A percentile compares a stretch with the other conserved stretches of the same genome.
Conservation (phyloP, 768 basidiomycete genomes). For the Tulasnella sp. region DNA sequence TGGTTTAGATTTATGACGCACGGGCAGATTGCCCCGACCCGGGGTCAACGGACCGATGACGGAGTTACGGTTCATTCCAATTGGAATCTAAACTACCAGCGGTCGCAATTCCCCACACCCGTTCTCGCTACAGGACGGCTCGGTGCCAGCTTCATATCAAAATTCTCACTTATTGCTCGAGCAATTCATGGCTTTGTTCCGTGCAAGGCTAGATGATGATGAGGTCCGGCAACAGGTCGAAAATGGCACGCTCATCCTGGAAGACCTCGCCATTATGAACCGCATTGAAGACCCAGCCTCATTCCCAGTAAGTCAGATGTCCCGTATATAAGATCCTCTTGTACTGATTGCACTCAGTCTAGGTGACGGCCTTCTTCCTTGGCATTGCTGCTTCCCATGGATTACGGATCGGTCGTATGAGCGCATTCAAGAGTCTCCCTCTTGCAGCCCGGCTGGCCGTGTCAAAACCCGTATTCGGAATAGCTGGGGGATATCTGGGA, state of each 20-base stretch:
- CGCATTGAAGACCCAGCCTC: neutral
- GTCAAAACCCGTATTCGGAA: conserved; percentile 27
- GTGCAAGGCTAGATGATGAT: conserved; percentile 14
- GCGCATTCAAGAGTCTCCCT: neutral
- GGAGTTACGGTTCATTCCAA: neutral
- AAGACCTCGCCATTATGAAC: conserved; percentile 13
- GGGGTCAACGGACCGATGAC: neutral
- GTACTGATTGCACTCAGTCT: neutral
- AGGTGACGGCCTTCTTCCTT: neutral
- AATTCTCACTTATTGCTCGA: neutral
- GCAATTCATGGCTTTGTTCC: neutral
- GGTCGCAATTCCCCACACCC: neutral
- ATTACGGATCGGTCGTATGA: neutral
- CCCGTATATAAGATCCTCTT: neutral
- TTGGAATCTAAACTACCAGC: neutral
- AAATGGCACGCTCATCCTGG: conserved; percentile 1
- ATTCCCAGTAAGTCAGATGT: neutral
- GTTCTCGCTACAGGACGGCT: neutral
- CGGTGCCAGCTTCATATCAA: neutral
- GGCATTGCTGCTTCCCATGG: neutral
- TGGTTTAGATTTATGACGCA: no score
- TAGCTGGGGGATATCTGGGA: conserved; percentile 33
- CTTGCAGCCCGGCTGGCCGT: neutral
- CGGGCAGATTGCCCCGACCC: no score
- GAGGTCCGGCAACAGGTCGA: conserved; percentile 20